Percentiles rank a stretch among this genome's conserved stretches.
These are phyloP conservation scores for Syncephalastrum monosporum DNA, from an alignment of 371 early-diverging fungal genomes.

Conservation along the genomic window DNA sequence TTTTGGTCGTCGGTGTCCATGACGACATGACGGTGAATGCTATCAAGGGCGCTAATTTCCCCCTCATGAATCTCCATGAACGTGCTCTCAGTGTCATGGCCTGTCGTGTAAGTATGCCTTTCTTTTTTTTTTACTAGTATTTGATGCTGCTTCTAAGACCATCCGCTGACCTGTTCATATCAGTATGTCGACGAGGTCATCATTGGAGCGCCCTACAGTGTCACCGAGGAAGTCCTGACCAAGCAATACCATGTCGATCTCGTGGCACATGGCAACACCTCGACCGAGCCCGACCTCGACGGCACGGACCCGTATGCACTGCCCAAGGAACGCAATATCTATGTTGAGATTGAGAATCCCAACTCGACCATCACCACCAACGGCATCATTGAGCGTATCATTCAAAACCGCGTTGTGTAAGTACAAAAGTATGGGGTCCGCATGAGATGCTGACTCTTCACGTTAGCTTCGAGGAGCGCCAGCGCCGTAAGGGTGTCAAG, in stretches of 20 bases:
- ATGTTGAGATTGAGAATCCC: conserved; percentile 73
- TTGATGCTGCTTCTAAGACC: too few relatives aligned
- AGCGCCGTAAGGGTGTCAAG: conserved; percentile 72
- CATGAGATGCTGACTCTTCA: conserved; percentile 1
- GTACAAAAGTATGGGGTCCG: conserved; percentile 10
- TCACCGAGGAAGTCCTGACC: conserved; percentile 79
- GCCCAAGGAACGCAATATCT: conserved; percentile 74
- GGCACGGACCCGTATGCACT: conserved; percentile 83
- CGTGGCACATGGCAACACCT: conserved; percentile 77
- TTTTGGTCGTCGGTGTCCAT: conserved; percentile 92
- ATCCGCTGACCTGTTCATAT: background rate
- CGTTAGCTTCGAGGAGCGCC: conserved; percentile 66
- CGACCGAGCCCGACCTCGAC: conserved; percentile 62
- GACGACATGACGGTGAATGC: conserved; percentile 83
- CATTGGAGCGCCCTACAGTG: conserved; percentile 87
- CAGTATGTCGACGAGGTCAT: conserved; percentile 90
- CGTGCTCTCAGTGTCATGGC: conserved; percentile 86
- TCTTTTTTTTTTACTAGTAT: background rate
- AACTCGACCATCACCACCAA: conserved; percentile 78
- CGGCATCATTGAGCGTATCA: conserved; percentile 84
- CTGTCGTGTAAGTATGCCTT: conserved; percentile 66
- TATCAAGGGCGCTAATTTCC: conserved; percentile 86
- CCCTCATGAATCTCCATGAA: conserved; percentile 94
- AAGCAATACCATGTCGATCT: conserved; percentile 80
- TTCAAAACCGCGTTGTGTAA: conserved; percentile 80